A percentile compares a stretch with the other conserved stretches of the same genome.
Evolutionary conservation across 352 stramenopile genomes (phyloP).

Genomic region (Pythium plurisporium): DNA sequence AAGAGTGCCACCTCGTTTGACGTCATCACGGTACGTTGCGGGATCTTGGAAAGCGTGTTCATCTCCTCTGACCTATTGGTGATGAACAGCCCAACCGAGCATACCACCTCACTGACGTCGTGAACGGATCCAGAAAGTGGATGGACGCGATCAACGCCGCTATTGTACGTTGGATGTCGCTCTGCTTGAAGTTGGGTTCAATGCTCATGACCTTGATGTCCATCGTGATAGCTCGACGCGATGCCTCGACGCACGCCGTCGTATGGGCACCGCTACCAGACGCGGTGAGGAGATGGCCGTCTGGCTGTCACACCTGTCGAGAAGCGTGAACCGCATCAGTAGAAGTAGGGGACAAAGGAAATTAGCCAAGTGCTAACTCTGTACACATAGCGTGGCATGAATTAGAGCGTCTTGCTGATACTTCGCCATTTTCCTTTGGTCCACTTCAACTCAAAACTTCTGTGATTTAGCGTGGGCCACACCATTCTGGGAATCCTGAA

Average conservation of each 20-base stretch:
- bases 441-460: constrained; percentile 2
- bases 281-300: constrained; percentile 5
- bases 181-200: neutral
- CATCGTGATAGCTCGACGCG: constrained; percentile 12
- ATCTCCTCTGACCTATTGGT: neutral
- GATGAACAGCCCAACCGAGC: constrained; percentile 66
- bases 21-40: constrained; percentile 64
- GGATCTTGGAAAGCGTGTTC: neutral
- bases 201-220: neutral
- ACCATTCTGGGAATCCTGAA: neutral
- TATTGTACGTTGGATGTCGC: constrained; percentile 23
- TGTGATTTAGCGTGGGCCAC: constrained; percentile 5
- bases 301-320: neutral
- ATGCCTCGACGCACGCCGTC: constrained; percentile 9
- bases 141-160: constrained; percentile 86
- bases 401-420: too few relatives aligned
- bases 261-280: constrained; percentile 11
- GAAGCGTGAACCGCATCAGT: neutral
- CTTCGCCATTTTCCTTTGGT: too few relatives aligned
- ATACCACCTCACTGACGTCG: constrained; percentile 83
- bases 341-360: constrained; percentile 10
- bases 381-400: constrained; percentile 15
- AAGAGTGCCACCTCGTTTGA: constrained; percentile 87
- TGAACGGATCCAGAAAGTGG: constrained; percentile 89
- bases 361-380: constrained; percentile 6